A percentile compares a stretch with the other conserved stretches of the same genome.
These are phyloP conservation scores for Aristolochia contorta DNA, from an alignment of 164 flowering plant genomes.

Conservation along the genomic window DNA sequence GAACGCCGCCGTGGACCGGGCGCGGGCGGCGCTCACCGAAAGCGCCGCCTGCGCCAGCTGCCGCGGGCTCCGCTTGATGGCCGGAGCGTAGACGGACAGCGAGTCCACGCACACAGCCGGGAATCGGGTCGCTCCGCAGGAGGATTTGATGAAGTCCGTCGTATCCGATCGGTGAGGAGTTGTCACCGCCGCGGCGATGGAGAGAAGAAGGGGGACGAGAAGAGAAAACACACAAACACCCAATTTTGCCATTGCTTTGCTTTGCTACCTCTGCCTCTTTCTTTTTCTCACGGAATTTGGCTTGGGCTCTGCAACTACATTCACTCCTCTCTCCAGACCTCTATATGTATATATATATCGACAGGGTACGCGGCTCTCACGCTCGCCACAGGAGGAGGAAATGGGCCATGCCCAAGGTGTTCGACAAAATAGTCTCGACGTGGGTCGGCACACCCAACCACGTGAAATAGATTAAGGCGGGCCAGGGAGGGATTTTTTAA, in stretches of 20 bases:
- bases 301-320: too few relatives aligned
- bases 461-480: too few relatives aligned
- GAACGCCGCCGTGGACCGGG: constrained; percentile 10
- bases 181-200: background rate
- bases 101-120: constrained; percentile 21
- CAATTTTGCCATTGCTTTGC: background rate
- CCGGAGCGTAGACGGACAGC: constrained; percentile 11
- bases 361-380: too few relatives aligned
- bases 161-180: background rate
- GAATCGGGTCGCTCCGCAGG: constrained; percentile 20
- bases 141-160: constrained; percentile 18
- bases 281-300: too few relatives aligned
- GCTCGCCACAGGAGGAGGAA: too few relatives aligned
- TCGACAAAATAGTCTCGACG: too few relatives aligned
- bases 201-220: background rate
- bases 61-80: constrained; percentile 16
- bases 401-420: too few relatives aligned
- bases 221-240: background rate
- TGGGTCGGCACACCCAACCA: too few relatives aligned
- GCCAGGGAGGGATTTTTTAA: too few relatives aligned
- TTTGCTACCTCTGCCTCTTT: too few relatives aligned
- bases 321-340: too few relatives aligned
- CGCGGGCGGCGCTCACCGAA: constrained; percentile 16
- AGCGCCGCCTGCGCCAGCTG: constrained; percentile 24
- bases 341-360: too few relatives aligned